Evolutionary conservation across 2,329 filamentous ascomycete genomes (phyloP).

Genomic region (Pyrenophora seminiperda): DNA sequence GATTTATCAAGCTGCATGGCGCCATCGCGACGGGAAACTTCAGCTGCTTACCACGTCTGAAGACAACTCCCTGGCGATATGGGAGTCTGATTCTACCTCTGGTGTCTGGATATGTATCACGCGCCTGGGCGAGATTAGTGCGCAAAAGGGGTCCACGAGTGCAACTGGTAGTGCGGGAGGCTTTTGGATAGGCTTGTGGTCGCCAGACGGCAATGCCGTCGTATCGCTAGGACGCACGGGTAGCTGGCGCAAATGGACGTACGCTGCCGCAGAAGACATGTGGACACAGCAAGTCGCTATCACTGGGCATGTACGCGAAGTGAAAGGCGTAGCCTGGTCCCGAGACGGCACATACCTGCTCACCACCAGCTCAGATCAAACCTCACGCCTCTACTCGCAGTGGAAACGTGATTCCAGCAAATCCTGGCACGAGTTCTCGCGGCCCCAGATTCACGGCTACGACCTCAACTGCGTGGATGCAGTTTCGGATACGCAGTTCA

Average conservation of each 20-base stretch:
- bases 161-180: constrained; percentile 95
- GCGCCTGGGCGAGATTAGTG: constrained; percentile 88
- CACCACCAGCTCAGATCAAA: constrained; percentile 90
- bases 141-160: constrained; percentile 93
- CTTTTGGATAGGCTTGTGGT: constrained; percentile 96
- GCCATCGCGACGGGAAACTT: constrained; percentile 59
- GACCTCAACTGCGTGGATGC: constrained; percentile 93
- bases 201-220: constrained; percentile 73
- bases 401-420: constrained; percentile 63
- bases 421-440: constrained; percentile 94
- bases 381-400: constrained; percentile 80
- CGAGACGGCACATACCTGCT: constrained; percentile 81
- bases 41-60: constrained; percentile 89
- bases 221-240: constrained; percentile 87
- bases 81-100: constrained; percentile 81
- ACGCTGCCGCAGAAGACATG: constrained; percentile 62
- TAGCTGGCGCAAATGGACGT: constrained; percentile 87
- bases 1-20: constrained; percentile 90
- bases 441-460: constrained; percentile 97
- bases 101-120: constrained; percentile 90
- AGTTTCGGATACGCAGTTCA: constrained; percentile 74
- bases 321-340: constrained; percentile 84
- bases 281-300: constrained; percentile 81
- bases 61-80: constrained; percentile 92
- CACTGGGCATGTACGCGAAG: constrained; percentile 80